A percentile compares a stretch with the other conserved stretches of the same genome.
Conservation (phyloP, 768 basidiomycete species). For the Mycena haematopus region DNA sequence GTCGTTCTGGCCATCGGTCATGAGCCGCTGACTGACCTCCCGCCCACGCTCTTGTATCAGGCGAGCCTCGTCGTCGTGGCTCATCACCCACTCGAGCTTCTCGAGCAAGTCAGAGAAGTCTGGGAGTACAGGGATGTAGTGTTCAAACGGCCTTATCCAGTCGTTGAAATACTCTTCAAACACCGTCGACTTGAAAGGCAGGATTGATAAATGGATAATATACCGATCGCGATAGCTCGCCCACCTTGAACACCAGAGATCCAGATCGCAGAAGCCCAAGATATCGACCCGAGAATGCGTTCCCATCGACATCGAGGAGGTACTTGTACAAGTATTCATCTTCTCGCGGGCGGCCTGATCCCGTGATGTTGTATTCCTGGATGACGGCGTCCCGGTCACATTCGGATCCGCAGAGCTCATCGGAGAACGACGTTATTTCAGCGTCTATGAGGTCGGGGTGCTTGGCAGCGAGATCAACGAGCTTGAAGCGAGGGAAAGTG, state of each 20-base stretch:
- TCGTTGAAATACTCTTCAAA: constrained; percentile 20
- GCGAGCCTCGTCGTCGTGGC: constrained; percentile 9
- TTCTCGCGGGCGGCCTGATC: background rate
- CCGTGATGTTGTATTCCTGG: constrained; percentile 11
- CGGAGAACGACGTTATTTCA: constrained; percentile 7
- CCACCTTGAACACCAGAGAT: constrained; percentile 22
- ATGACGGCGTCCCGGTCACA: constrained; percentile 5
- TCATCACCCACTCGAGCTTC: constrained; percentile 13
- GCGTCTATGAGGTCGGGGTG: constrained; percentile 1
- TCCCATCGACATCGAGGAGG: constrained; percentile 16
- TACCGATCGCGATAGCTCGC: background rate
- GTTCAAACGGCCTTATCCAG: constrained; percentile 10
- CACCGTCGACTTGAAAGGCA: constrained; percentile 2
- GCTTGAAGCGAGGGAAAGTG: constrained; percentile 15
- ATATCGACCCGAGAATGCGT: constrained; percentile 7
- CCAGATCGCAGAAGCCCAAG: constrained; percentile 18
- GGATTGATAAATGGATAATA: background rate
- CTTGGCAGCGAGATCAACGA: background rate
- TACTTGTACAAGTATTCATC: constrained; percentile 21
- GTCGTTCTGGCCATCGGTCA: constrained; percentile 11
- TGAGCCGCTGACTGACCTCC: constrained; percentile 3
- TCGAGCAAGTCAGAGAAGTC: constrained; percentile 13
- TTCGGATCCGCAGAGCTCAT: constrained; percentile 17
- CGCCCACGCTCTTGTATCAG: constrained; percentile 17
- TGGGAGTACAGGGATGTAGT: constrained; percentile 10